Evolutionary conservation across 139 green algal genomes (phyloP), one percentile per base, ranked within the genome.

Genomic region (Haematococcus lacustris): DNA sequence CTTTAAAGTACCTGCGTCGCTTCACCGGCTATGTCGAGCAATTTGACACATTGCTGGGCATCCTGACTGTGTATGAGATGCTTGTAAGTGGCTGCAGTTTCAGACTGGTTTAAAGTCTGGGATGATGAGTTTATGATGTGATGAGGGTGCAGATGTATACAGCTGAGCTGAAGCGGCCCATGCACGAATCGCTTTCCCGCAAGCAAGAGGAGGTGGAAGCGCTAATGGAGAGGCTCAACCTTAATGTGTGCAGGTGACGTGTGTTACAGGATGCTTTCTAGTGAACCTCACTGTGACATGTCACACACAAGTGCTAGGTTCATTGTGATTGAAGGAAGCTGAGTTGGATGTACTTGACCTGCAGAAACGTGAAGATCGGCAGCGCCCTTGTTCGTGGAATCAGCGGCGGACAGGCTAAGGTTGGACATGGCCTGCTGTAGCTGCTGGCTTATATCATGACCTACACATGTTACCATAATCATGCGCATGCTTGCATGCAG

Each of bases 11-110:
- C 76, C 79, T 95, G 72, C 80, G 88, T 17, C 80, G 88, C 39
- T 90, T 89, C 75, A 94, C 90, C 1, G 90, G 88, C 3, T 92
- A 93, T 59, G n/a, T n/a, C n/a, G n/a, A 85, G 68, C 85, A 90
- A 64, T 80, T 78, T 76, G 86, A 88, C 67, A 92, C 88, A 25
- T 84, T 93, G 70, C 64, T 94, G 61, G 70, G 64, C 33, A 87
- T 78, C 47, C 78, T 93, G n/a, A 93, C 87, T 1, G 80, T 87
- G 69, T 61, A 79, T 38, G 83, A 93, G 79, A 91, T 92, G 63
- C 37, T 69, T n/a, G n/a, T n/a, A n/a, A n/a, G n/a, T 30, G 53
- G 32, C 33, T 47, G 71, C 75, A 23, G 88, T 77, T 96, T n/a
- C n/a, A n/a, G n/a, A n/a, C n/a, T n/a, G n/a, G n/a, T n/a, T n/a